Percentiles rank a stretch among this genome's conserved stretches.
These are phyloP conservation scores for Talaromyces sp. DNA, from an alignment of 2,329 filamentous ascomycete species.

Conservation along the genomic window DNA sequence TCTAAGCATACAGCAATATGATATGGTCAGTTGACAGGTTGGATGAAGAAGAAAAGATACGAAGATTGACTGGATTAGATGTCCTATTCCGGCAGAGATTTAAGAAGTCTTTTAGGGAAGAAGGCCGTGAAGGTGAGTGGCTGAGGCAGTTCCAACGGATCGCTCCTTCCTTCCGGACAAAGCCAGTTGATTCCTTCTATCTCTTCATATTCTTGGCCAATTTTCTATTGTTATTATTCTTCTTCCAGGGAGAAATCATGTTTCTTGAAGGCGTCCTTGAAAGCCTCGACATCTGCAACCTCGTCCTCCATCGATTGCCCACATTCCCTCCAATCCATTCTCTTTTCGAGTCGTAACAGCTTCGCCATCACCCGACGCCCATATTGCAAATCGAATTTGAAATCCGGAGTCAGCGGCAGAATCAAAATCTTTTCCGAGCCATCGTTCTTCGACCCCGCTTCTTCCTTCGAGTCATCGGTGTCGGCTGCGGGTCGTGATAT, in stretches of 20 bases:
- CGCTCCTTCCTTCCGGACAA: constrained; percentile 7
- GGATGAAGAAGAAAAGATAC: background rate
- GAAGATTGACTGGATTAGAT: background rate
- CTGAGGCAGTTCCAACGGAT: background rate
- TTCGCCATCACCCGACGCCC: constrained; percentile 84
- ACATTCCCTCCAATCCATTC: constrained; percentile 83
- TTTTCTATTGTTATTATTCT: constrained; percentile 12
- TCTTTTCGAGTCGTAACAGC: constrained; percentile 71
- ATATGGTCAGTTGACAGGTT: background rate
- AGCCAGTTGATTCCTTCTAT: background rate
- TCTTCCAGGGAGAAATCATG: constrained; percentile 73
- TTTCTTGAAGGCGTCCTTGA: constrained; percentile 75
- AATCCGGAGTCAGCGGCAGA: constrained; percentile 66
- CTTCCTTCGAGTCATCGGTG: constrained; percentile 6
- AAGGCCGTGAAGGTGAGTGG: background rate
- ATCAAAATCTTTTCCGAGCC: constrained; percentile 58
- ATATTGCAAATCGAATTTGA: constrained; percentile 87
- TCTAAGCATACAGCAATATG: constrained; percentile 12
- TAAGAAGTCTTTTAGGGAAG: background rate
- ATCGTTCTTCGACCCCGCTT: constrained; percentile 8
- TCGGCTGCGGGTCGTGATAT: constrained; percentile 59
- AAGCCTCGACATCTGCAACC: constrained; percentile 69
- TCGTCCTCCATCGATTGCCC: constrained; percentile 75
- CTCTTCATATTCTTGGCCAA: background rate
- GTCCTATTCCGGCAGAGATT: background rate